These are phyloP conservation scores for Haplosporangium sp. DNA, from an alignment of 371 early-diverging fungal species.

Conservation along the genomic window DNA sequence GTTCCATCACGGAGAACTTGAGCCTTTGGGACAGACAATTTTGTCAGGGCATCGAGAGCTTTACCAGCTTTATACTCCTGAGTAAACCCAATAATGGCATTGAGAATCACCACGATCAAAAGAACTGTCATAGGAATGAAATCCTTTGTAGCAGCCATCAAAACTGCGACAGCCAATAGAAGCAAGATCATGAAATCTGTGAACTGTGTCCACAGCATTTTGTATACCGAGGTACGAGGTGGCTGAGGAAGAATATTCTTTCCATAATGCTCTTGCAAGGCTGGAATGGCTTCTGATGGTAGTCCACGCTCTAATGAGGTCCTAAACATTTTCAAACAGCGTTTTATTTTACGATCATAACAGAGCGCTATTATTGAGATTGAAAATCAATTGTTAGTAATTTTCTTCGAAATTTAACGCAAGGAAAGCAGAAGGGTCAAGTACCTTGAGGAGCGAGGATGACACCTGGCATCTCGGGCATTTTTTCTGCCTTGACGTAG, in stretches of 20 bases:
- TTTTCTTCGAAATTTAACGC: neutral
- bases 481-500: slow-evolving; percentile 55
- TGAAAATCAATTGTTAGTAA: neutral
- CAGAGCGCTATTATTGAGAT: slow-evolving; percentile 71
- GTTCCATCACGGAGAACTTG: slow-evolving; percentile 79
- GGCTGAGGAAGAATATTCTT: slow-evolving; percentile 83
- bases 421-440: no score
- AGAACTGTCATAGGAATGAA: slow-evolving; percentile 79
- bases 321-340: slow-evolving; percentile 84
- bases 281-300: slow-evolving; percentile 61
- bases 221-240: slow-evolving; percentile 77
- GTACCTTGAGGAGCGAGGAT: slow-evolving; percentile 70
- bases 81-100: slow-evolving; percentile 73
- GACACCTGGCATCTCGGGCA: slow-evolving; percentile 62
- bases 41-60: slow-evolving; percentile 70
- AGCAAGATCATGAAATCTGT: slow-evolving; percentile 95
- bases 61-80: slow-evolving; percentile 77
- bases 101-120: slow-evolving; percentile 78
- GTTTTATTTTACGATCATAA: slow-evolving; percentile 85
- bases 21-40: slow-evolving; percentile 72
- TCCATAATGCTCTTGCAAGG: slow-evolving; percentile 84
- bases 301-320: slow-evolving; percentile 81
- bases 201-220: slow-evolving; percentile 87
- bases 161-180: slow-evolving; percentile 79
- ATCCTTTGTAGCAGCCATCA: slow-evolving; percentile 81